Conservation (phyloP, 2,329 filamentous ascomycete species). For the Exophiala bonariae region DNA sequence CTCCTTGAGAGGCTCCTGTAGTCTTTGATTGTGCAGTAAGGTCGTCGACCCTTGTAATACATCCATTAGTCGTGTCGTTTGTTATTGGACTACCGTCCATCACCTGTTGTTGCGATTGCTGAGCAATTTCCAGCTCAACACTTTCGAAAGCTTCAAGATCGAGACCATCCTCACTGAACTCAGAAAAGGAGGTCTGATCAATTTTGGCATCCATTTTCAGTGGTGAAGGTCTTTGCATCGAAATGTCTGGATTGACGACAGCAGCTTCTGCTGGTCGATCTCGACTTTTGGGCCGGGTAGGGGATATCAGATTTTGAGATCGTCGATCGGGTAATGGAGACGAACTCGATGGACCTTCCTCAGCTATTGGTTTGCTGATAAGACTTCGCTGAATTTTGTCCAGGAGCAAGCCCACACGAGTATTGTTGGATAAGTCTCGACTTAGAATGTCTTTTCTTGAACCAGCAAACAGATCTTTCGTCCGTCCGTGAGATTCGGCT, state of each 20-base stretch:
- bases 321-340: constrained; percentile 41
- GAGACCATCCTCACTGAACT: constrained; percentile 50
- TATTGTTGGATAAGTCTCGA: constrained; percentile 41
- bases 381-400: constrained; percentile 63
- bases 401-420: constrained; percentile 59
- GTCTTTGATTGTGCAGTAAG: neutral
- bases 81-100: no score
- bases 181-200: constrained; percentile 24
- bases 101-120: constrained; percentile 6
- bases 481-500: constrained; percentile 41
- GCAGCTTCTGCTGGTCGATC: neutral
- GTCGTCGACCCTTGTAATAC: neutral
- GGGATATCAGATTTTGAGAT: constrained; percentile 19
- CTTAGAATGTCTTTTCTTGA: constrained; percentile 41
- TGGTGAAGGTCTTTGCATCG: neutral
- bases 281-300: constrained; percentile 10
- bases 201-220: neutral
- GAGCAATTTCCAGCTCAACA: constrained; percentile 29
- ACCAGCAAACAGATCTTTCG: constrained; percentile 46
- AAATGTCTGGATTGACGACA: neutral
- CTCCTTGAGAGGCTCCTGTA: neutral
- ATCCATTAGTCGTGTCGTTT: no score
- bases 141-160: constrained; percentile 47
- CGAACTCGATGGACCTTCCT: constrained; percentile 41
- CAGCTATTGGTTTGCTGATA: constrained; percentile 32